These are phyloP conservation scores for Eimeria maxima DNA, from an alignment of 169 alveolate genomes.

Conservation along the genomic window DNA sequence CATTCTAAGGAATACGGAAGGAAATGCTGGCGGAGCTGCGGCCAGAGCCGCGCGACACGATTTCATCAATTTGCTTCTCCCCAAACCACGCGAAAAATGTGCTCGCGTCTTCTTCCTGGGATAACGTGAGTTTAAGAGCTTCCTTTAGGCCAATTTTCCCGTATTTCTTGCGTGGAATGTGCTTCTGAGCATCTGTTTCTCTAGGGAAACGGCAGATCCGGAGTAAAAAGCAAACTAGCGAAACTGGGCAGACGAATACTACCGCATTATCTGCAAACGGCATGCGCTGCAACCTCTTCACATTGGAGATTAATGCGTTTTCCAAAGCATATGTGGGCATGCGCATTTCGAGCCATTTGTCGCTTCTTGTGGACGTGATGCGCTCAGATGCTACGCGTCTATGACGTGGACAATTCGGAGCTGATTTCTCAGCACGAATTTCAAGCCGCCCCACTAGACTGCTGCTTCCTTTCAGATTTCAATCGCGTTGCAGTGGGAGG, in stretches of 20 bases:
- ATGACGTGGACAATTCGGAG: constrained; percentile 80
- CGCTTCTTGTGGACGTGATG: neutral
- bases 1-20: neutral
- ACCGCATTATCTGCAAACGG: neutral
- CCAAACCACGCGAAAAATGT: constrained; percentile 78
- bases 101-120: constrained; percentile 82
- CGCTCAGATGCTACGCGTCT: constrained; percentile 80
- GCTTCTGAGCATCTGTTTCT: neutral
- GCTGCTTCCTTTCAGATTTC: constrained; percentile 75
- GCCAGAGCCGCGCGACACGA: constrained; percentile 84
- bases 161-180: neutral
- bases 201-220: neutral
- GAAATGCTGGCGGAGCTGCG: constrained; percentile 80
- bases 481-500: constrained; percentile 80
- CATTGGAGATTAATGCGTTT: neutral
- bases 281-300: neutral
- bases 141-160: neutral
- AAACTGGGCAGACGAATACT: neutral
- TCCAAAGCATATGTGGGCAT: neutral
- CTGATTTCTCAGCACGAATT: constrained; percentile 76
- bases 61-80: constrained; percentile 78
- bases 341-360: neutral
- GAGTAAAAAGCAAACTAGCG: neutral
- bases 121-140: constrained; percentile 66
- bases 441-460: constrained; percentile 70